Evolutionary conservation across 768 basidiomycete species (phyloP).

Genomic region (Kwoniella europaea): DNA sequence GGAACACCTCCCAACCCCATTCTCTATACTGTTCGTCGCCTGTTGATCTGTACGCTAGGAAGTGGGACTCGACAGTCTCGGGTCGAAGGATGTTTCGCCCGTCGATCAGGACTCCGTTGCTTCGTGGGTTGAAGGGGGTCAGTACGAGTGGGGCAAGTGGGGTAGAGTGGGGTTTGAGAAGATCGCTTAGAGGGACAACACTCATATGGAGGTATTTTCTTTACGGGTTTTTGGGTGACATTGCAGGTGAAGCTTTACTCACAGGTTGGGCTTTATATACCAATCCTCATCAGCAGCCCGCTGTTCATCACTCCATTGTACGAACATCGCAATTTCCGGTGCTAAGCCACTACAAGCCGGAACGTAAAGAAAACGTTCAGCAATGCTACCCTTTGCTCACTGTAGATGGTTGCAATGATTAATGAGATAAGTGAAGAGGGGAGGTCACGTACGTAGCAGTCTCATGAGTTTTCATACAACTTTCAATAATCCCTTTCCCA

Average conservation of each 20-base stretch:
- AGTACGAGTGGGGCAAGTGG: slow-evolving; percentile 8
- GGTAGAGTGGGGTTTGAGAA: not conserved
- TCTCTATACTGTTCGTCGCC: slow-evolving; percentile 80
- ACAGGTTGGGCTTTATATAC: slow-evolving; percentile 74
- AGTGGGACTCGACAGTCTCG: slow-evolving; percentile 92
- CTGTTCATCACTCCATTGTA: slow-evolving; percentile 60
- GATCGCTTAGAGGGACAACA: not conserved
- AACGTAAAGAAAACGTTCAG: not conserved
- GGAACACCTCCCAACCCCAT: slow-evolving; percentile 86
- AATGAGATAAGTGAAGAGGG: not conserved
- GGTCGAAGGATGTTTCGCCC: slow-evolving; percentile 94
- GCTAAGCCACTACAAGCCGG: slow-evolving; percentile 69
- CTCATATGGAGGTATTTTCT: too few species aligned
- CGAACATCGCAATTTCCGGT: slow-evolving; percentile 88
- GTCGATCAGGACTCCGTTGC: slow-evolving; percentile 65
- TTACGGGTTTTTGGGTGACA: not conserved
- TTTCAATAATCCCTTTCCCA: slow-evolving; percentile 79
- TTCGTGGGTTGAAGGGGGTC: not conserved
- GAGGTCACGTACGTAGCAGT: slow-evolving; percentile 72
- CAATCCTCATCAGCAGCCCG: slow-evolving; percentile 68
- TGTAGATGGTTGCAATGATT: not conserved
- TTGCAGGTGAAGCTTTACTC: slow-evolving; percentile 18
- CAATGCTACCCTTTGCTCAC: not conserved
- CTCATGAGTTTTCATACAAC: slow-evolving; percentile 74
- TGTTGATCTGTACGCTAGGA: slow-evolving; percentile 86